phyloP scores from a whole-genome alignment of 225 moss, liverwort and hornwort genomes.

The Climacium dendroides region DNA sequence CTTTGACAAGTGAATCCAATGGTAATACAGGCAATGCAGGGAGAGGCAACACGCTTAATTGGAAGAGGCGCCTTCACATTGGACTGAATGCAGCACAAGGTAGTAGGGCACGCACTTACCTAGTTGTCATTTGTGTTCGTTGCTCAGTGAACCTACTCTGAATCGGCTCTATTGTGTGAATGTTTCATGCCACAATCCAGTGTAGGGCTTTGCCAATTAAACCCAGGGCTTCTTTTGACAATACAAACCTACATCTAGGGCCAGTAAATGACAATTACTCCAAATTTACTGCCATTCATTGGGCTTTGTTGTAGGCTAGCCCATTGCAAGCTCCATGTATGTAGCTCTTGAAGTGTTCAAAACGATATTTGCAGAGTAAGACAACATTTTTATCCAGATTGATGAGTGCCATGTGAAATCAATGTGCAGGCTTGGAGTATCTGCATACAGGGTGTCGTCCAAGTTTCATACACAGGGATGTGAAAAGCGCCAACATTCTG shows the following conservation, averaged over 20 bases:
- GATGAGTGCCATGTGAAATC: not conserved
- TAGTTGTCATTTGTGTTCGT: not conserved
- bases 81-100: not conserved
- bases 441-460: not conserved
- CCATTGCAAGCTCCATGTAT: not conserved
- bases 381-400: not conserved
- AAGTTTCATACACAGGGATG: not conserved
- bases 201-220: not conserved
- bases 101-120: not conserved
- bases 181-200: not conserved
- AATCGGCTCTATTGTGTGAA: not conserved
- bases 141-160: not conserved
- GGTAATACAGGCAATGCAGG: not conserved
- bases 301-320: not conserved
- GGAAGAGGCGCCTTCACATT: not conserved
- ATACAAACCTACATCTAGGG: not conserved
- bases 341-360: not conserved
- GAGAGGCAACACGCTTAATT: not conserved
- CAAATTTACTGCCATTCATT: not conserved
- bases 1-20: not conserved
- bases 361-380: not conserved
- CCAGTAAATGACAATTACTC: not conserved
- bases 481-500: not conserved
- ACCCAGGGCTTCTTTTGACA: not conserved
- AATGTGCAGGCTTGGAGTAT: not conserved